Base-by-base conservation (phyloP, 2,329 filamentous ascomycete species). In the Alternaria sp. region DNA sequence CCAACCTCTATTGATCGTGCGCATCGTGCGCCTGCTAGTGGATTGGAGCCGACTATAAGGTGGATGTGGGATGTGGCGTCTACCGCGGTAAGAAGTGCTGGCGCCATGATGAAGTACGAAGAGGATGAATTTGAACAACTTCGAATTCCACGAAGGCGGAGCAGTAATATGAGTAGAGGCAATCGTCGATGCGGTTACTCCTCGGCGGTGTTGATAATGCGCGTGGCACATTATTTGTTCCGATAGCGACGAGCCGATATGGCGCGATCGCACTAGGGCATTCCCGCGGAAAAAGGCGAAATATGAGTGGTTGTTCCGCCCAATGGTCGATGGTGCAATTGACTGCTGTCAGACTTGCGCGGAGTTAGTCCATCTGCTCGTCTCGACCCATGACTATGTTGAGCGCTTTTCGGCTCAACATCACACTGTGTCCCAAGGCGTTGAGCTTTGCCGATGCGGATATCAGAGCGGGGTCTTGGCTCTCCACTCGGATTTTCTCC, bases 401-500 rank as follows among this genome's bases (percentile, higher is more conserved):
- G 67, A 97, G 80, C 12, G 93, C 93, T 59, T 87, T 84, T 70
- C 91, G 86, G 67, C 90, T 90, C 66, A 92, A 83, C 61, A 85
- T 84, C 19, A 97, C 85, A 65, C 90, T 90, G 72, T 93, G 88
- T 66, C 91, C 90, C 61, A 97, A 81, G 5, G 92, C 93, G 28
- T 86, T 88, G 69, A 97, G 83, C 81, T 97, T 97, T 6, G 93
- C 91, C 78, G 92, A 90, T 32, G 96, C 85, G 36, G 92, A 91
- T 77, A 97, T 89, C 67, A 97, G 78, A 71, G 89, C 94, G 1
- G 95, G 95, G 78, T 98, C 94, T 59, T 93, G 92, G 73, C 89
- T 95, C 79, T 97, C 94, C 2, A 97, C 90, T 44, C 91, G 86
- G 5, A 97, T 88, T 82, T 97, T 97, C 78, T 97, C 95, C 69